Evolutionary conservation across 352 stramenopile genomes (phyloP), one percentile per base, ranked within the genome.

Genomic region (Pythium rhizo-oryzae): DNA sequence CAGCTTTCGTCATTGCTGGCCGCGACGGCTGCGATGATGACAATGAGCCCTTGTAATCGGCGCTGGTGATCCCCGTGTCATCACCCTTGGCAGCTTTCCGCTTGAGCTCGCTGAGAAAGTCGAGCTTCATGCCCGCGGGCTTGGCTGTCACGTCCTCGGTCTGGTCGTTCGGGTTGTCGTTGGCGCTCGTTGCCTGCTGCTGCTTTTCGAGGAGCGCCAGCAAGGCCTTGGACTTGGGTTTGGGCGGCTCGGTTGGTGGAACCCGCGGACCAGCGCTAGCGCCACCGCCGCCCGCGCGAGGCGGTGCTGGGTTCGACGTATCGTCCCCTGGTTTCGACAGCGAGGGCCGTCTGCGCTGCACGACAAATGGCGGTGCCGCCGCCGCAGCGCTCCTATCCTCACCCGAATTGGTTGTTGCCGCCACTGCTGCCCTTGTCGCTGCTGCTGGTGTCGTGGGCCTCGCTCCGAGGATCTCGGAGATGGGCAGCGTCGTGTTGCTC

Each of bases 171-270:
- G 37, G 37, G 15, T 43, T 3, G 25, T 21, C 12, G 59, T 30
- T 16, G 3, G 15, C 24, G 7, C 11, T 8, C 41, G 41, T 5
- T 54, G 12, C 54, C 57, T 25, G 61, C 41, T 61, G 54, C 8
- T 70, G 56, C 35, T 61, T 59, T 16, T 59, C 43, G 9, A 74
- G 43, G 25, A 74, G 47, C 23, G 67, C 57, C 1, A 68, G 16
- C 21, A 75, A 18, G 1, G 68, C 62, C 50, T 68, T 75, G 6
- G 68, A 75, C 35, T 75, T 75, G 24, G 68, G 68, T 7, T 63
- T 63, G 8, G 81, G 28, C 78, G 47, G 24, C 81, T 60, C 71
- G 2, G 51, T 3, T 21, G 54, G 30, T 1, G 25, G 51, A 7
- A 54, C 24, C 37, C 12, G 35, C 33, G n/a, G 19, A 9, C 33